Percentiles rank a stretch among this genome's conserved stretches.
These are phyloP conservation scores for Chlamydomonas reinhardtii DNA, from an alignment of 163 green algal species.

Conservation along the genomic window DNA sequence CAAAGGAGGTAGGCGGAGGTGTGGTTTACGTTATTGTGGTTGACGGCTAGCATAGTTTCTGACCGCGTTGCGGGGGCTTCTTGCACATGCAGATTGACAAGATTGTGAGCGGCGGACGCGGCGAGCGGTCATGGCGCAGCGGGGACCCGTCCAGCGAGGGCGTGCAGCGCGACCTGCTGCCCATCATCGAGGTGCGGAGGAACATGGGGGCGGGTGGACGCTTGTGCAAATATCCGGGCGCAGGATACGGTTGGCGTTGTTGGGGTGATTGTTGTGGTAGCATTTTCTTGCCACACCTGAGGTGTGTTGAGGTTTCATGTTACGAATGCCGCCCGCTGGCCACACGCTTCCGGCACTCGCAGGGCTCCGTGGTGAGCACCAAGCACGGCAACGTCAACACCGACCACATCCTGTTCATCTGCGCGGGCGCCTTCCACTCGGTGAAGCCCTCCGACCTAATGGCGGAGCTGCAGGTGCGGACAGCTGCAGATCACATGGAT, in stretches of 20 bases:
- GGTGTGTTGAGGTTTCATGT: too few relatives aligned
- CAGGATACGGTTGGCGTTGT: too few relatives aligned
- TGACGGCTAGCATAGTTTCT: not conserved
- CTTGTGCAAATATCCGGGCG: too few relatives aligned
- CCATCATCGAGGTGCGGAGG: slow-evolving; percentile 92
- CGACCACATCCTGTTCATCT: slow-evolving; percentile 95
- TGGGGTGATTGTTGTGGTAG: too few relatives aligned
- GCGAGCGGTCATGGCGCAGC: slow-evolving; percentile 55
- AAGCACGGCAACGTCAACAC: slow-evolving; percentile 94
- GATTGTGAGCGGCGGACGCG: slow-evolving; percentile 52
- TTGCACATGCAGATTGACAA: slow-evolving; percentile 38
- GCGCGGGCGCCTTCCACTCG: slow-evolving; percentile 89
- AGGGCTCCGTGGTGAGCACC: slow-evolving; percentile 61
- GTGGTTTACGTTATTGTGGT: too few relatives aligned
- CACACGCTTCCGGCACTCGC: not conserved
- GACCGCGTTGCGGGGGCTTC: too few relatives aligned
- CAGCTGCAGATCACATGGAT: too few relatives aligned
- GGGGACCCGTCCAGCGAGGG: slow-evolving; percentile 87
- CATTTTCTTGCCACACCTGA: too few relatives aligned
- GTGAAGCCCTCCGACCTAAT: slow-evolving; percentile 96
- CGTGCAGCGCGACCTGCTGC: slow-evolving; percentile 93
- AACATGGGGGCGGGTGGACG: too few relatives aligned
- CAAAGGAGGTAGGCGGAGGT: too few relatives aligned
- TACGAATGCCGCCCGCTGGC: too few relatives aligned
- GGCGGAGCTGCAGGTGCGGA: slow-evolving; percentile 85